Percentiles rank a stretch among this genome's conserved stretches.
Evolutionary conservation across 2,329 filamentous ascomycete species (phyloP).

Genomic region (Cytospora mali): DNA sequence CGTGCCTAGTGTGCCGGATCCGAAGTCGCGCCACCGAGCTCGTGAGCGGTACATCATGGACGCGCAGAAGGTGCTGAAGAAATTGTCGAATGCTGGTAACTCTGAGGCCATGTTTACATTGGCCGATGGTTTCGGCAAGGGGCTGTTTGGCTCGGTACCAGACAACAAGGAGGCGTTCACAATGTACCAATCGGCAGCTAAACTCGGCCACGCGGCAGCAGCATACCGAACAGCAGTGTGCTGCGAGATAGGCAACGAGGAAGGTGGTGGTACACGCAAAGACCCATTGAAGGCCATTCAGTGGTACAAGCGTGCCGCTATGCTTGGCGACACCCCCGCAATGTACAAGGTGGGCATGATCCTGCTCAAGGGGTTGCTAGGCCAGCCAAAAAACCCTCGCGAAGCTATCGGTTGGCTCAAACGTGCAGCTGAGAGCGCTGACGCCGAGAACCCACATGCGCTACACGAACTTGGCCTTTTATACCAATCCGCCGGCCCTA

Average conservation of each 20-base stretch:
- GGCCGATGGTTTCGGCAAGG: slow-evolving; percentile 86
- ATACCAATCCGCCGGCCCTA: slow-evolving; percentile 64
- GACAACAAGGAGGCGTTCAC: slow-evolving; percentile 93
- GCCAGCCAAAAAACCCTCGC: slow-evolving; percentile 77
- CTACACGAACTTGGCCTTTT: slow-evolving; percentile 81
- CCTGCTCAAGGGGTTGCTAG: slow-evolving; percentile 87
- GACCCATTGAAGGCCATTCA: slow-evolving; percentile 94
- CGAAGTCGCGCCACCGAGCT: slow-evolving; percentile 71
- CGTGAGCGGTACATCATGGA: slow-evolving; percentile 85
- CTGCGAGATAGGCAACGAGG: slow-evolving; percentile 93
- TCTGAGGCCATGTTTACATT: slow-evolving; percentile 90
- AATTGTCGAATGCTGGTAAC: slow-evolving; percentile 73
- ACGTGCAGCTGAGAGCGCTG: slow-evolving; percentile 84
- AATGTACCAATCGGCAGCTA: slow-evolving; percentile 91
- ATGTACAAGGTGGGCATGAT: slow-evolving; percentile 99
- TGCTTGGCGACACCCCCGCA: slow-evolving; percentile 84
- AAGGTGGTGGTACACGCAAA: slow-evolving; percentile 87
- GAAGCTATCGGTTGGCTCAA: slow-evolving; percentile 94
- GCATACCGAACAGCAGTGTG: slow-evolving; percentile 96
- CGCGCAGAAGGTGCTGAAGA: slow-evolving; percentile 89
- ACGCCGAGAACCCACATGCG: slow-evolving; percentile 89
- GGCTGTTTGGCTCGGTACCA: slow-evolving; percentile 73
- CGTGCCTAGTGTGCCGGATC: slow-evolving; percentile 64
- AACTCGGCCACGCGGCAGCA: slow-evolving; percentile 80
- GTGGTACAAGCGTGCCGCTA: slow-evolving; percentile 95